Conservation (phyloP, 495 filamentous ascomycete species). For the Lophiostoma macrostomum region DNA sequence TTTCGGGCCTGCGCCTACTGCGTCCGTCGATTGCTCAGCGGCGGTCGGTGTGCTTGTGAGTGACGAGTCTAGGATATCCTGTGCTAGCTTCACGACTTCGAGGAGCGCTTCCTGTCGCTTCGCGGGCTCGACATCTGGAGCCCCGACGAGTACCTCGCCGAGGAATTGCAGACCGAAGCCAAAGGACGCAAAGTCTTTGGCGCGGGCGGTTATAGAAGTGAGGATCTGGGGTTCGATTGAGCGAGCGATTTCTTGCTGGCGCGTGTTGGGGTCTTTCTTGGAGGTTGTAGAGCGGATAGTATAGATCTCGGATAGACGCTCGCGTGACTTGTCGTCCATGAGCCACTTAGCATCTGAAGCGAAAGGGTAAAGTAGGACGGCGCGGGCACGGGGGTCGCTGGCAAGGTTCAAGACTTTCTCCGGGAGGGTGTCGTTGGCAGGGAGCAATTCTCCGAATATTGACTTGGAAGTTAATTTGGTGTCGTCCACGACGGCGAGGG, state of each 20-base stretch:
- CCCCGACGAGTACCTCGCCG: slow-evolving; percentile 74
- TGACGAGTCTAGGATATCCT: slow-evolving; percentile 52
- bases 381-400: slow-evolving; percentile 68
- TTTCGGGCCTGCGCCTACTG: neutral
- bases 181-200: slow-evolving; percentile 62
- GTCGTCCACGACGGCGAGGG: slow-evolving; percentile 90
- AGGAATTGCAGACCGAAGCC: slow-evolving; percentile 87
- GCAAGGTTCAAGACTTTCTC: slow-evolving; percentile 62
- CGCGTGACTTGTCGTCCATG: slow-evolving; percentile 43
- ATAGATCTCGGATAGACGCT: slow-evolving; percentile 58
- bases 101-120: slow-evolving; percentile 68
- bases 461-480: slow-evolving; percentile 82
- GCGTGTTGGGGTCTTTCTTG: slow-evolving; percentile 79
- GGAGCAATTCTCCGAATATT: slow-evolving; percentile 71
- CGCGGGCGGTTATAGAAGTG: slow-evolving; percentile 64
- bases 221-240: slow-evolving; percentile 66
- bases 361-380: slow-evolving; percentile 80
- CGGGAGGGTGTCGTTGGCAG: slow-evolving; percentile 51
- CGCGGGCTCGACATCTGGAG: slow-evolving; percentile 44
- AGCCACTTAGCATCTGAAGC: slow-evolving; percentile 68
- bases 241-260: slow-evolving; percentile 72
- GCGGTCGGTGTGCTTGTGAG: neutral
- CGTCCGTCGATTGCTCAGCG: neutral
- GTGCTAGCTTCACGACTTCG: slow-evolving; percentile 67
- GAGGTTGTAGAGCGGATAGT: slow-evolving; percentile 49